These are phyloP conservation scores for Ustilago loliicola DNA, from an alignment of 1,284 basidiomycete genomes.

Conservation along the genomic window DNA sequence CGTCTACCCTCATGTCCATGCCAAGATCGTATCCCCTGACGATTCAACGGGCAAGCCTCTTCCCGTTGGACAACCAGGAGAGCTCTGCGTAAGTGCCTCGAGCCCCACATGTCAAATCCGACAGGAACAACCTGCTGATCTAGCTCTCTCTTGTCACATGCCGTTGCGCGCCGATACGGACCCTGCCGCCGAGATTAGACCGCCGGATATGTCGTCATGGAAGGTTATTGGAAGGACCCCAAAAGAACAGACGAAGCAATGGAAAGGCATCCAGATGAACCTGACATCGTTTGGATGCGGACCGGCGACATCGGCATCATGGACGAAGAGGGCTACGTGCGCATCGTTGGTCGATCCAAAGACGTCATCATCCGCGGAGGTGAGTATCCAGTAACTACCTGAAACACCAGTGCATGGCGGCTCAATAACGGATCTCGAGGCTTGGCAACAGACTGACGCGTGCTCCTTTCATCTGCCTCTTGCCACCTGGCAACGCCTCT, in stretches of 20 bases:
- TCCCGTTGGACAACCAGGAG: constrained; percentile 75
- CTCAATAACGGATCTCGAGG: constrained; percentile 4
- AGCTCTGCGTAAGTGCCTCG: constrained; percentile 74
- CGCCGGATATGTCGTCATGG: constrained; percentile 82
- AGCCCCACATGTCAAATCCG: neutral
- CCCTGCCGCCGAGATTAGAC: constrained; percentile 69
- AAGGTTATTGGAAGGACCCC: constrained; percentile 84
- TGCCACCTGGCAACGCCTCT: neutral
- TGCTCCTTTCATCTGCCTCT: constrained; percentile 6
- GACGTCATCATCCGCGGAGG: constrained; percentile 90
- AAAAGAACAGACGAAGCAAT: constrained; percentile 79
- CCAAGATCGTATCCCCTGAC: constrained; percentile 78
- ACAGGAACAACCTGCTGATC: constrained; percentile 10
- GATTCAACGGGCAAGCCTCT: constrained; percentile 71
- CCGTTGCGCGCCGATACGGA: constrained; percentile 16
- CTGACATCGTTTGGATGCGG: constrained; percentile 81
- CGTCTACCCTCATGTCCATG: constrained; percentile 81
- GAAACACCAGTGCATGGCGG: neutral
- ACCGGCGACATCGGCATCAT: constrained; percentile 86
- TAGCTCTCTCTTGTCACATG: neutral
- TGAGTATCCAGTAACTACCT: constrained; percentile 75
- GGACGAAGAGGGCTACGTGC: constrained; percentile 84
- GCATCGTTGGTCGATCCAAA: constrained; percentile 78
- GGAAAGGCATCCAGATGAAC: constrained; percentile 72
- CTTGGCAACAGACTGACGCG: constrained; percentile 5